Conservation (phyloP, 2,329 filamentous ascomycete genomes). For the Zymoseptoria crescenta region DNA sequence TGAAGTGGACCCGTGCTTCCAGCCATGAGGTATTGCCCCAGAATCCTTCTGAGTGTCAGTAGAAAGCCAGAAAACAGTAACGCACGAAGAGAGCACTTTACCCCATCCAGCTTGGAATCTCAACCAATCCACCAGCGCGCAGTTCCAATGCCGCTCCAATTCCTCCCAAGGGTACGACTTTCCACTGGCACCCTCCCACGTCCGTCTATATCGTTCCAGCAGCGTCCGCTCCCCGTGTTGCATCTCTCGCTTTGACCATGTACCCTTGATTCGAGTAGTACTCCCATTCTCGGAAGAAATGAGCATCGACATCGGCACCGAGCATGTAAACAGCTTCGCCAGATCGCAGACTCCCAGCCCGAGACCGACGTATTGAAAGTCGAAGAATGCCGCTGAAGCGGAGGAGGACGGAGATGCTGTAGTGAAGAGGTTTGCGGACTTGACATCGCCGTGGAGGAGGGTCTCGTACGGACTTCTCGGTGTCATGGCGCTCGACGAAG, state of each 20-base stretch:
- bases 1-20: conserved; percentile 14
- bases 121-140: conserved; percentile 60
- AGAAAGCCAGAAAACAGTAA: no score
- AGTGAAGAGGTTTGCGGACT: conserved; percentile 61
- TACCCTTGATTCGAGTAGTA: neutral
- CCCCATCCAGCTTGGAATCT: conserved; percentile 33
- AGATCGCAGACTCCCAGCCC: conserved; percentile 59
- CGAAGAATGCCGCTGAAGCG: conserved; percentile 54
- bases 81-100: neutral
- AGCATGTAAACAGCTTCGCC: conserved; percentile 60
- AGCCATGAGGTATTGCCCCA: conserved; percentile 24
- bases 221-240: conserved; percentile 43
- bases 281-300: neutral
- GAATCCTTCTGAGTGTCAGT: conserved; percentile 7
- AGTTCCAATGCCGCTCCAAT: conserved; percentile 57
- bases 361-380: conserved; percentile 61
- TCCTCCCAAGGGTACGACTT: conserved; percentile 46
- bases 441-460: conserved; percentile 61
- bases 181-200: conserved; percentile 28
- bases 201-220: conserved; percentile 44
- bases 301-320: conserved; percentile 51
- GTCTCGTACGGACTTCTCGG: conserved; percentile 41
- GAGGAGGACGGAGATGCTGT: conserved; percentile 33
- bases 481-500: conserved; percentile 18
- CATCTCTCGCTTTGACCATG: conserved; percentile 39